Evolutionary conservation across 2,329 filamentous ascomycete species (phyloP), one percentile per base, ranked within the genome.

Genomic region (Botryosphaeria dothidea): DNA sequence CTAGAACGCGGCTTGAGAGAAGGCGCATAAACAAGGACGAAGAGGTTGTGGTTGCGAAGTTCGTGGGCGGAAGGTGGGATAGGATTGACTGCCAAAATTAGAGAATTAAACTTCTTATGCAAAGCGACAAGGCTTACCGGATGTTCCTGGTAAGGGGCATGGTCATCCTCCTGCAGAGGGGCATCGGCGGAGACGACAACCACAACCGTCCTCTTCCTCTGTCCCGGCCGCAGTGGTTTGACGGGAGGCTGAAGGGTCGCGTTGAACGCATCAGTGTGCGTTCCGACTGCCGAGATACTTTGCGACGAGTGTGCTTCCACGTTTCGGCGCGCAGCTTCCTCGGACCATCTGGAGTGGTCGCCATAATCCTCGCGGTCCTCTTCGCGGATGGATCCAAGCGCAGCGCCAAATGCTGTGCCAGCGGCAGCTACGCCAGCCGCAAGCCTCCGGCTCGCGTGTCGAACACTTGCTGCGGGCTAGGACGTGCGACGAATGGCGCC

Each of bases 291-390:
- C 19, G 64, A 68, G 63, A 67, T 51, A 68, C 74, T 78, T 65
- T 77, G 72, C 11, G 73, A 68, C n/a, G 73, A 71, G 67, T 75
- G 74, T 45, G 73, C 74, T 65, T 74, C 77, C 60, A 75, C 76
- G 65, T 72, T 78, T 64, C 78, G 79, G 70, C 90, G 85, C 71
- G 92, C 90, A 23, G 90, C 92, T 79, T 97, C 93, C 77, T 97
- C 93, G 15, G 90, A 93, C 94, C 94, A 97, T 61, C 92, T 88
- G 75, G 92, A 91, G 78, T 95, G 92, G 76, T 97, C 94, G 68
- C 88, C 89, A 75, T 90, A 95, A 60, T 90, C 90, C 67, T 87
- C 86, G 74, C 88, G 89, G 73, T 93, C 91, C 74, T 96, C 93
- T 75, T 97, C 92, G 64, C 91, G 86, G 69, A 96, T 95, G 17